A percentile compares a stretch with the other conserved stretches of the same genome.
Conservation (phyloP, 495 filamentous ascomycete genomes). For the Bacidia gigantensis region DNA sequence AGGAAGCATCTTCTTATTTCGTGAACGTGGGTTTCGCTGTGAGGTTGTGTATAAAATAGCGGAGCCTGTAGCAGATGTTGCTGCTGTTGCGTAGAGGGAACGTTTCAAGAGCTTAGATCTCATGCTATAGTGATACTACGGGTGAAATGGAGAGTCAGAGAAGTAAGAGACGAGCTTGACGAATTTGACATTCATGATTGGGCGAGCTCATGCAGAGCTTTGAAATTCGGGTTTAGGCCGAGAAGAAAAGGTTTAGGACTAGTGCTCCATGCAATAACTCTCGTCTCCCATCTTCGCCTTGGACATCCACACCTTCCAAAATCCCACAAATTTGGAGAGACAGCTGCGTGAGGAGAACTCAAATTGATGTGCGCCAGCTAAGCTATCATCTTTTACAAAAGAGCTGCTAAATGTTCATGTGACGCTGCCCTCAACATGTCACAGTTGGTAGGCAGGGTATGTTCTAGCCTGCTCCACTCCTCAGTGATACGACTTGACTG, state of each 20-base stretch:
- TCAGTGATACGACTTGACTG: neutral
- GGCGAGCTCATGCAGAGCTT: constrained; percentile 3
- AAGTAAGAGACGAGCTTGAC: neutral
- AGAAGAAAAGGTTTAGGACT: too few relatives aligned
- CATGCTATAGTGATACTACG: constrained; percentile 12
- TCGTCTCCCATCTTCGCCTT: too few relatives aligned
- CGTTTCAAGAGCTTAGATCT: constrained; percentile 10
- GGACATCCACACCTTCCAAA: too few relatives aligned
- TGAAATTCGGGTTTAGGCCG: constrained; percentile 11
- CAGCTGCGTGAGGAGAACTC: too few relatives aligned
- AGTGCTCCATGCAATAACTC: too few relatives aligned
- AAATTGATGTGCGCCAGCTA: too few relatives aligned
- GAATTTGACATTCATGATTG: too few relatives aligned
- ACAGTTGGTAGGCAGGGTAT: constrained; percentile 52
- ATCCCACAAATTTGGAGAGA: too few relatives aligned
- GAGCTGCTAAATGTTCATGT: constrained; percentile 11
- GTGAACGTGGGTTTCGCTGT: neutral
- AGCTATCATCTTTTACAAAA: too few relatives aligned
- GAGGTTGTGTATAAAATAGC: constrained; percentile 6
- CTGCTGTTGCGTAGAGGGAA: constrained; percentile 11
- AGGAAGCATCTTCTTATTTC: constrained; percentile 9
- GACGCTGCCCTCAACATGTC: constrained; percentile 37
- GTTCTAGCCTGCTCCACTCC: constrained; percentile 10
- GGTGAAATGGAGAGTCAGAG: neutral
- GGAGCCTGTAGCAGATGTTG: constrained; percentile 7